These are phyloP conservation scores for Umbellularia californica DNA, from an alignment of 164 flowering plant species.

Conservation along the genomic window DNA sequence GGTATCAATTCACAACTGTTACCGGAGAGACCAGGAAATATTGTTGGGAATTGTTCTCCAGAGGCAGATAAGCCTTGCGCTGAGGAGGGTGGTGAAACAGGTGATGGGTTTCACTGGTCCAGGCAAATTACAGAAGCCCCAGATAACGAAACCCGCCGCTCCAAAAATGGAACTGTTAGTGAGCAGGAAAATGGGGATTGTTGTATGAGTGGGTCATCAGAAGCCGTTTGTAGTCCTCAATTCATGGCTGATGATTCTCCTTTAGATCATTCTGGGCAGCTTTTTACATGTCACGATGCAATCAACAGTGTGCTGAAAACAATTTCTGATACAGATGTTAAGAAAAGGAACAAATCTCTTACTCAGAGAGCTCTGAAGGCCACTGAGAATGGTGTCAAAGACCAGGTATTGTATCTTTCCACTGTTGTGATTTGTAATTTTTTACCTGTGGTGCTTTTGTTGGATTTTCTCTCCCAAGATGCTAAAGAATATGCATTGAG, in stretches of 20 bases:
- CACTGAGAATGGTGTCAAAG: conserved; percentile 9
- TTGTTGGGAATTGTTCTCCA: conserved; percentile 7
- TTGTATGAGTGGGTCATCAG: conserved; percentile 2
- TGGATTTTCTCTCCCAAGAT: background rate
- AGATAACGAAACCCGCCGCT: background rate
- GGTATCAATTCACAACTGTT: conserved; percentile 11
- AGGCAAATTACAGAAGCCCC: background rate
- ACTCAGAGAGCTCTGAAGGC: conserved; percentile 13
- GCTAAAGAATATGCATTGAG: too few relatives aligned
- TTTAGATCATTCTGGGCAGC: background rate
- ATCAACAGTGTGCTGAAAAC: background rate
- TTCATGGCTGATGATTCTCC: conserved; percentile 11
- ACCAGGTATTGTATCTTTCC: conserved; percentile 8
- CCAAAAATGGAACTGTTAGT: conserved; percentile 10
- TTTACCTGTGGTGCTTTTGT: background rate
- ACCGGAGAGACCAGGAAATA: conserved; percentile 9
- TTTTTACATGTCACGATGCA: conserved; percentile 3
- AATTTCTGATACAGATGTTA: conserved; percentile 2
- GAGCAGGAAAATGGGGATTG: conserved; percentile 8
- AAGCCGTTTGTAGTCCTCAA: conserved; percentile 3
- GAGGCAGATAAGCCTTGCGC: conserved; percentile 7
- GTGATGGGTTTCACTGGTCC: conserved; percentile 1
- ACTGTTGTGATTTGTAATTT: background rate
- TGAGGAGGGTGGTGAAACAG: background rate
- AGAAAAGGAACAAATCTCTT: conserved; percentile 3